Percentiles rank a stretch among this genome's conserved stretches.
Conservation (phyloP, 2,329 filamentous ascomycete species). For the Botrytis cinerea region DNA sequence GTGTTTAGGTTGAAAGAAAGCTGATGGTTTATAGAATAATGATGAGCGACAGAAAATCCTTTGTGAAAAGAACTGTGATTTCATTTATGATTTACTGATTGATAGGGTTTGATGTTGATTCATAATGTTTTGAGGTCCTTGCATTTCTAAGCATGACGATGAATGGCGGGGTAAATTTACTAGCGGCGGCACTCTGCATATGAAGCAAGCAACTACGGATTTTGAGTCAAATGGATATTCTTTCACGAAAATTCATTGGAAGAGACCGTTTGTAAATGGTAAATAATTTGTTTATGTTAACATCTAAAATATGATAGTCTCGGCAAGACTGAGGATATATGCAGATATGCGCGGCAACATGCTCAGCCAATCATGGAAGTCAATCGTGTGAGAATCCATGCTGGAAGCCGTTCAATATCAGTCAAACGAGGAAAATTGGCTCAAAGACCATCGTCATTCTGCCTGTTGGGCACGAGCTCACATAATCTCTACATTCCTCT, state of each 20-base stretch:
- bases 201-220: background rate
- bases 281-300: background rate
- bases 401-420: background rate
- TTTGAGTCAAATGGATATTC: background rate
- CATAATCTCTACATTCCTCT: background rate
- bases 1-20: background rate
- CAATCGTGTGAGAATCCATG: slow-evolving; percentile 11
- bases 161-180: slow-evolving; percentile 12
- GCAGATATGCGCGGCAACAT: slow-evolving; percentile 1
- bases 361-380: slow-evolving; percentile 6
- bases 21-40: background rate
- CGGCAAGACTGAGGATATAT: background rate
- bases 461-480: slow-evolving; percentile 1
- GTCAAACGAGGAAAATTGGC: background rate
- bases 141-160: slow-evolving; percentile 24
- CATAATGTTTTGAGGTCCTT: background rate
- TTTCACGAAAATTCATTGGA: slow-evolving; percentile 14
- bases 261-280: background rate
- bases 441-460: slow-evolving; percentile 9
- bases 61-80: background rate
- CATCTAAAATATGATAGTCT: background rate
- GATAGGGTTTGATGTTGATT: background rate
- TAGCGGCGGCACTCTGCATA: slow-evolving; percentile 18
- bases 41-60: background rate
- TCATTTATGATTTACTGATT: slow-evolving; percentile 12